phyloP scores from a whole-genome alignment of 345 rosid genomes.

The Citrus reticulata region DNA sequence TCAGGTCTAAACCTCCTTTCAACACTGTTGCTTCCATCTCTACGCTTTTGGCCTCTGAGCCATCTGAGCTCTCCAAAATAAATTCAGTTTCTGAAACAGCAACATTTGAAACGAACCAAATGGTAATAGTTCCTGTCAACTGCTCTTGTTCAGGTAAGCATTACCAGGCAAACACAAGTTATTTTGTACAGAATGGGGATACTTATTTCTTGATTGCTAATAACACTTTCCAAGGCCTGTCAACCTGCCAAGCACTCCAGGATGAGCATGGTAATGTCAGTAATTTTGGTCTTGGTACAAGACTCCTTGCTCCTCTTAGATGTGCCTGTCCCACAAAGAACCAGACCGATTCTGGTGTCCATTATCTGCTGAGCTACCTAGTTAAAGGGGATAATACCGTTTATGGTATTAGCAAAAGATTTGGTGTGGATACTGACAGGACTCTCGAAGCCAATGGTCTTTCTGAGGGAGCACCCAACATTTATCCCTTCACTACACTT shows the following conservation, averaged over 20 bases:
- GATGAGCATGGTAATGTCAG: conserved; percentile 28
- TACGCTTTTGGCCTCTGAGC: conserved; percentile 39
- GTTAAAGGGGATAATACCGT: conserved; percentile 29
- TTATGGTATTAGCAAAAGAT: conserved; percentile 29
- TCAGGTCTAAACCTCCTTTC: conserved; percentile 59
- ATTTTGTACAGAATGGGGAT: conserved; percentile 30
- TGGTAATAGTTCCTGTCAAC: conserved; percentile 61
- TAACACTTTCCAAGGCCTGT: conserved; percentile 60
- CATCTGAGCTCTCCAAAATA: conserved; percentile 41
- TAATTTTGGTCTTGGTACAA: conserved; percentile 28
- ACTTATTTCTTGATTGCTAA: conserved; percentile 38
- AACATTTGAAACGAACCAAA: conserved; percentile 33
- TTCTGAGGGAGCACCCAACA: conserved; percentile 12
- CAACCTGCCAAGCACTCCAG: conserved; percentile 74
- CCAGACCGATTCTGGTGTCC: conserved; percentile 31
- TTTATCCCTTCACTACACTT: conserved; percentile 50
- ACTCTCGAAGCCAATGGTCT: conserved; percentile 43
- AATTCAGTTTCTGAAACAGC: conserved; percentile 41
- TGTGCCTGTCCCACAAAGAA: conserved; percentile 70
- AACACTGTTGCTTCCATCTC: conserved; percentile 50
- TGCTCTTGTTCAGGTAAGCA: conserved; percentile 63
- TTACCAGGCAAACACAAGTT: conserved; percentile 52
- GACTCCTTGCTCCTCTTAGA: conserved; percentile 45
- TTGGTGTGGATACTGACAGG: conserved; percentile 26
- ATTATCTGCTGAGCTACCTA: conserved; percentile 44